These are phyloP conservation scores for Suillus discolor DNA, from an alignment of 768 basidiomycete genomes.

Conservation along the genomic window DNA sequence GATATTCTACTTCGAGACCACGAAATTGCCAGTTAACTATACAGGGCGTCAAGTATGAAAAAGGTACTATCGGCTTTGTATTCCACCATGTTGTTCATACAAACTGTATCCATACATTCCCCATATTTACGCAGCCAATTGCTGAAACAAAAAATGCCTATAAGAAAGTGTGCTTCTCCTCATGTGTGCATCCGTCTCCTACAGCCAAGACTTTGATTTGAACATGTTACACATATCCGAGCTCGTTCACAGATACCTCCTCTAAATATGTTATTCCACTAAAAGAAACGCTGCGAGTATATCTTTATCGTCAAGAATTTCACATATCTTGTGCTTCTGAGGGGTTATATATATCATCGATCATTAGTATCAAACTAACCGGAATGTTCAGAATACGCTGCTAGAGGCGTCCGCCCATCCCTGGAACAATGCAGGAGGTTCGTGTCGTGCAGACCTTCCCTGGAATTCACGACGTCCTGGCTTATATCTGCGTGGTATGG, in stretches of 20 bases:
- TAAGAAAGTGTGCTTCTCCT: neutral
- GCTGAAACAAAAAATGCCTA: no score
- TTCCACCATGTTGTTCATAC: neutral
- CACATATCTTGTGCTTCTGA: neutral
- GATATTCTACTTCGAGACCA: constrained; percentile 3
- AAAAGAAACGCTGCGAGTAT: neutral
- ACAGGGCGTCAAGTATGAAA: neutral
- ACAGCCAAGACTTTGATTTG: neutral
- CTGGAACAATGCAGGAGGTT: neutral
- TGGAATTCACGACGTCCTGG: neutral
- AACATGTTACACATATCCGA: neutral
- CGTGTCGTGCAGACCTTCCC: neutral
- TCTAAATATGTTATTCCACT: neutral
- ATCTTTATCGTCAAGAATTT: neutral
- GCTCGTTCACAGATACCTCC: neutral
- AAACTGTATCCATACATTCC: neutral
- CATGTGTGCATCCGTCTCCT: neutral
- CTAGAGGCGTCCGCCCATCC: neutral
- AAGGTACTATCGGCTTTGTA: neutral
- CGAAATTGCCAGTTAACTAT: neutral
- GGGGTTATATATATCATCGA: neutral
- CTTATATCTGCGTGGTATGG: neutral
- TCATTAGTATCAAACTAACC: neutral
- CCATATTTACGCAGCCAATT: no score
- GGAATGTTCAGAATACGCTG: neutral